These are phyloP conservation scores for Erythrophleum fordii DNA, from an alignment of 306 rosid genomes.

Conservation along the genomic window DNA sequence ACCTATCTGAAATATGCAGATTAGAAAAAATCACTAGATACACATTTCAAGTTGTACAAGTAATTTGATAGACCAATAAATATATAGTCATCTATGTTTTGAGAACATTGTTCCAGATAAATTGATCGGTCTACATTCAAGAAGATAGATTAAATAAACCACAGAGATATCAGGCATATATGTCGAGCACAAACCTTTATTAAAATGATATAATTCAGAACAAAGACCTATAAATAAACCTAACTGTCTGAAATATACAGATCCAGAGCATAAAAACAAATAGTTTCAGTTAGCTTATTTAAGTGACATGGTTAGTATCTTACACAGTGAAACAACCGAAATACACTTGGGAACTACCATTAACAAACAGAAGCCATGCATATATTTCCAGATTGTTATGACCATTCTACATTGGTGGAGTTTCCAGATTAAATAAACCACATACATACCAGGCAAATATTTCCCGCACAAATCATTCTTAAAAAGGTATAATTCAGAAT, in stretches of 20 bases:
- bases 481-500: not conserved
- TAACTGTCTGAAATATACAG: not conserved
- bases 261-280: not conserved
- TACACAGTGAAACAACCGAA: conserved; percentile 59
- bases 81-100: conserved; percentile 7
- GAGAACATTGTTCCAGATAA: conserved; percentile 3
- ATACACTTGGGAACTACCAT: conserved; percentile 74
- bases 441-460: not conserved
- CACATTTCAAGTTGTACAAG: conserved; percentile 28
- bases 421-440: too few relatives aligned
- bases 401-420: too few relatives aligned
- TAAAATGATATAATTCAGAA: not conserved
- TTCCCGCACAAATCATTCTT: not conserved
- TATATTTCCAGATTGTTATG: too few relatives aligned
- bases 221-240: not conserved
- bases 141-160: not conserved
- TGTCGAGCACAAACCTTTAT: conserved; percentile 38
- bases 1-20: not conserved
- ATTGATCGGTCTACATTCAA: not conserved
- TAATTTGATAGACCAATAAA: conserved; percentile 2
- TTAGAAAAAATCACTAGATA: not conserved
- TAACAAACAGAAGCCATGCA: conserved; percentile 62
- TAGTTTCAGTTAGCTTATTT: not conserved
- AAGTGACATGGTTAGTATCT: not conserved
- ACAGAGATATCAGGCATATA: not conserved